Base-by-base conservation (phyloP, 108 stramenopile genomes). In the Aureococcus anophagefferens region DNA sequence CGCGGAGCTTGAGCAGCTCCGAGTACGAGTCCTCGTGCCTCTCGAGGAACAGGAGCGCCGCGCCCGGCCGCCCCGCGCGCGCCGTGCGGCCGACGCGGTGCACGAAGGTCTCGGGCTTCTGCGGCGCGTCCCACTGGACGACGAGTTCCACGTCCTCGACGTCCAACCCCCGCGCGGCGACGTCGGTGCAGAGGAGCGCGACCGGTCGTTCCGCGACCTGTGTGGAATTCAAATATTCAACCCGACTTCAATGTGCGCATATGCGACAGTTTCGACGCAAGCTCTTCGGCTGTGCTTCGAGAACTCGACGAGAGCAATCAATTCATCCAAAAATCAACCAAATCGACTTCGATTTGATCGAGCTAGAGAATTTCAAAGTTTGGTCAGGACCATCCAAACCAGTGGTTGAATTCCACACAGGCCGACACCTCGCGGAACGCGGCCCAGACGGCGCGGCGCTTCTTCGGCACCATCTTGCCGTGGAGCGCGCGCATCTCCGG, bases 1-100 rank as follows among this genome's bases (percentile, higher is more conserved):
- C 85, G 59, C 92, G 86, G 68, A 87, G 79, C 51, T 75, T 65
- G 66, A 99, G 79, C 30, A 97, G 83, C 66, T 96, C 95, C 25
- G 96, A 78, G 76, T 96, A 99, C 9, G 94, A 79, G 59, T 93
- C 93, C 83, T 99, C 98, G 69, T 93, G 89, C 33, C 82, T 77
- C 40, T 88, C 89, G 44, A 99, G 79, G 70, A 98, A 92, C 13
- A 97, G 71, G 69, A 96, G 74, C 63, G 90, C 89, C n/a, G 74
- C 75, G 34, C 98, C 98, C 45, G 64, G 67, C 25, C 81, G 82
- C 15, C 98, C 98, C 5, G 96, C 98, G 34, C 98, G 81, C 31
- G 96, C 98, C 15, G 95, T 89, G 46, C 98, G 74, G 5, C 98
- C 98, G 33, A 96, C 96, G 51, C 98, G 90, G 83, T 99, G 98